Evolutionary conservation across 2,329 filamentous ascomycete genomes (phyloP).

Genomic region (Fusarium sp.): DNA sequence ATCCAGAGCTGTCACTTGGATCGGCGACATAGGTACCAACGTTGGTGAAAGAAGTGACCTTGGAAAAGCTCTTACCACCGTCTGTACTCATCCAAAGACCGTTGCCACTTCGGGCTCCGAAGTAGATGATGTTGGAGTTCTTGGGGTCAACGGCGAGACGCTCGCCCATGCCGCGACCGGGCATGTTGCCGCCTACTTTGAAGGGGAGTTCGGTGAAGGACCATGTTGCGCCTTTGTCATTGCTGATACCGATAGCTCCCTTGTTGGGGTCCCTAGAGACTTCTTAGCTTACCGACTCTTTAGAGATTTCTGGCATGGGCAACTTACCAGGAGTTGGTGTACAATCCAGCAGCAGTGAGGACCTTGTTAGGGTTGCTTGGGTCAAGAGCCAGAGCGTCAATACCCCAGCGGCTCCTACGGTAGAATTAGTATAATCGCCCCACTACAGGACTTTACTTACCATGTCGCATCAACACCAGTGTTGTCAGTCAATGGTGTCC

Average conservation of each 20-base stretch:
- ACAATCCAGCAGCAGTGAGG: conserved; percentile 67
- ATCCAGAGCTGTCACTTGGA: conserved; percentile 57
- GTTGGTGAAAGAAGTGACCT: conserved; percentile 64
- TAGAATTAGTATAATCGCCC: not conserved
- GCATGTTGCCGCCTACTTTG: conserved; percentile 73
- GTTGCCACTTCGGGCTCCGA: conserved; percentile 68
- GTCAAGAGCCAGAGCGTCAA: conserved; percentile 68
- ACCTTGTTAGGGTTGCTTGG: conserved; percentile 63
- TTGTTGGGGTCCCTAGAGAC: conserved; percentile 61
- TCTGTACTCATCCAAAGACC: conserved; percentile 70
- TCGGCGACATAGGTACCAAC: conserved; percentile 62
- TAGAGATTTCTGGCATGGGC: rapidly evolving
- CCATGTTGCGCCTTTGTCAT: conserved; percentile 66
- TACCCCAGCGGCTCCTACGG: conserved; percentile 65
- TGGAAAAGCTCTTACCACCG: conserved; percentile 64
- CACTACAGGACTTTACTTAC: not conserved
- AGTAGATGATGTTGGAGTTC: conserved; percentile 67
- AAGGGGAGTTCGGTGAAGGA: conserved; percentile 62
- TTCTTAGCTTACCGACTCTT: rapidly evolving
- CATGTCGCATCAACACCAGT: conserved; percentile 25
- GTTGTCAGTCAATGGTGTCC: conserved; percentile 30
- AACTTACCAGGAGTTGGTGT: conserved; percentile 63
- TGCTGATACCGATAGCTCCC: conserved; percentile 65
- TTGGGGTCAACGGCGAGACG: conserved; percentile 68
- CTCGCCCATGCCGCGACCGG: conserved; percentile 69